Evolutionary conservation across 345 rosid genomes (phyloP).

Genomic region (Pistacia vera): DNA sequence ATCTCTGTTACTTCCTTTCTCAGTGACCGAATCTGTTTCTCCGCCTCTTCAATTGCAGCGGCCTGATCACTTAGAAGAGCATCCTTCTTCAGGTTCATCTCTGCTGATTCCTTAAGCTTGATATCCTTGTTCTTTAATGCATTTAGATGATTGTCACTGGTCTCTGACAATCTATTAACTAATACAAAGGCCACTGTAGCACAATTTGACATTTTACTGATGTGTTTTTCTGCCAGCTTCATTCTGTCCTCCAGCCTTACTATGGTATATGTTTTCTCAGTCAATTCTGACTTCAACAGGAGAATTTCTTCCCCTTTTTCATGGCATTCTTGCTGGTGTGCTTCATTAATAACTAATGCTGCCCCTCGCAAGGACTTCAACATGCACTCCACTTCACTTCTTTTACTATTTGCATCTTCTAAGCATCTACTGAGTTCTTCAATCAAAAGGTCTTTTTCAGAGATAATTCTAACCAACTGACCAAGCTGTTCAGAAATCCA

Average conservation of each 20-base stretch:
- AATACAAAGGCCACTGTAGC: slow-evolving; percentile 83
- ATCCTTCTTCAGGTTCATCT: slow-evolving; percentile 42
- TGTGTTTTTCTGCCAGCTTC: slow-evolving; percentile 50
- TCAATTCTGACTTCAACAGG: slow-evolving; percentile 56
- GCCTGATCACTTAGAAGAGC: slow-evolving; percentile 43
- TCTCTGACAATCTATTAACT: slow-evolving; percentile 70
- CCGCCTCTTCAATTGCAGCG: slow-evolving; percentile 35
- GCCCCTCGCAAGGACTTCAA: slow-evolving; percentile 88
- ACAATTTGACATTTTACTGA: slow-evolving; percentile 51
- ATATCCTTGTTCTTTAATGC: slow-evolving; percentile 52
- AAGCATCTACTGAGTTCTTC: slow-evolving; percentile 81
- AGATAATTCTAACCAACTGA: slow-evolving; percentile 54
- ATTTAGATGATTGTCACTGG: slow-evolving; percentile 36
- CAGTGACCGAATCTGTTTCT: slow-evolving; percentile 45
- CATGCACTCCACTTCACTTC: slow-evolving; percentile 74
- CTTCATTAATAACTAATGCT: slow-evolving; percentile 78
- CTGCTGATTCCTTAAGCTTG: slow-evolving; percentile 47
- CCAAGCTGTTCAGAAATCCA: slow-evolving; percentile 90
- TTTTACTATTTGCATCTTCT: slow-evolving; percentile 77
- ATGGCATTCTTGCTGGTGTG: slow-evolving; percentile 76
- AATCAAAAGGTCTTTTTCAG: slow-evolving; percentile 74
- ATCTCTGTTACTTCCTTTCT: slow-evolving; percentile 43
- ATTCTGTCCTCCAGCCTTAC: slow-evolving; percentile 57
- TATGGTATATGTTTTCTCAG: slow-evolving; percentile 43
- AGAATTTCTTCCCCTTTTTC: slow-evolving; percentile 70